Base-by-base conservation (phyloP, 2,329 filamentous ascomycete species). In the Xylariaceae sp. region DNA sequence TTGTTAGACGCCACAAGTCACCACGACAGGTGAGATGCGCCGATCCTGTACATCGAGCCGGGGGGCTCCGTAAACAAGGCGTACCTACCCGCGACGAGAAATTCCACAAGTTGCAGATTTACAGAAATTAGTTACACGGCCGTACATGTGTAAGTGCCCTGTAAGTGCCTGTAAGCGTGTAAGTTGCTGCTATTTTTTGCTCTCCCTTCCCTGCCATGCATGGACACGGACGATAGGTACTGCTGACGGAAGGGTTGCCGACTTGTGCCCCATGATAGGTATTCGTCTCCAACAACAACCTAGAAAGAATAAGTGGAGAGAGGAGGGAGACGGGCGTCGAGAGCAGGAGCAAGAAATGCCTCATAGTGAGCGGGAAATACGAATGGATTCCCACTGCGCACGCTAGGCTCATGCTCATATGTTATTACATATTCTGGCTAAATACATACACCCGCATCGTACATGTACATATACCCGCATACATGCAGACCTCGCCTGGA, bases 61-160 rank as follows among this genome's bases (percentile, higher is more conserved):
- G 15, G 53, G 30, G 61, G 51, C 35, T 51, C 58, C 58, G 58
- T 63, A 65, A 65, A 65, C 63, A 65, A 62, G 63, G 63, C 63
- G 63, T 61, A 63, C 59, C 49, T 61, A 63, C 59, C 49, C 47
- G 5, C 42, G n/a, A 45, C 3, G n/a, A 45, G 13, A n/a, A 15
- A 45, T 45, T 13, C 5, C 11, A 18, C 17, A 18, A 18, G 17
- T 18, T 18, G 17, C 17, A 30, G 23, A 30, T 30, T 30, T 30
- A 30, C 23, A 30, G 23, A 30, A 30, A 30, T 30, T 30, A 30
- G 23, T 30, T 30, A 30, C 23, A 30, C 23, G 23, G 23, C 23
- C 17, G 42, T 10, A 44, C 42, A 13, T 4, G 7, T 11, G 42
- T 11, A 44, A n/a, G 10, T 45, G n/a, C 11, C 6, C n/a, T 45